Conservation (phyloP, 306 rosid species). For the Rosa multiflora region DNA sequence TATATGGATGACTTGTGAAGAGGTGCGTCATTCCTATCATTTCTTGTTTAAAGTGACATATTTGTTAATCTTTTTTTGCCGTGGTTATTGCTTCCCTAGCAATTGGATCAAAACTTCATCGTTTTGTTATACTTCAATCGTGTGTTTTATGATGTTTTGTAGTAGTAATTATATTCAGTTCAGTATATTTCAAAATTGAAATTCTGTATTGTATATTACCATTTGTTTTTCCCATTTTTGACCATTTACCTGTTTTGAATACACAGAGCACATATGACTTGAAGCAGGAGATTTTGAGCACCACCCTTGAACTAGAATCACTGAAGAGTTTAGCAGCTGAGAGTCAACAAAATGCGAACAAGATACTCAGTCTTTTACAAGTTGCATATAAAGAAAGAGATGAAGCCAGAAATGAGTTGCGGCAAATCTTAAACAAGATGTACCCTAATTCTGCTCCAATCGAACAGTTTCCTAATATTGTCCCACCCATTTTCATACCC, state of each 20-base stretch:
- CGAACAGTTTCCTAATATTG: slow-evolving; percentile 14
- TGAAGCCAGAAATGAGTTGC: slow-evolving; percentile 52
- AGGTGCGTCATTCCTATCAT: background rate
- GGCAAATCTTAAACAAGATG: slow-evolving; percentile 30
- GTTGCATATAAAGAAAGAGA: slow-evolving; percentile 52
- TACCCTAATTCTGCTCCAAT: slow-evolving; percentile 5
- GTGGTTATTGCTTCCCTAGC: no score
- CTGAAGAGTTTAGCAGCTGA: slow-evolving; percentile 35
- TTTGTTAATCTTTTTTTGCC: no score
- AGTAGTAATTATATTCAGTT: no score
- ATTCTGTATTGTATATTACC: no score
- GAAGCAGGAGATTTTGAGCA: slow-evolving; percentile 38
- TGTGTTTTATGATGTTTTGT: no score
- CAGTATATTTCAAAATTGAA: no score
- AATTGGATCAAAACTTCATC: no score
- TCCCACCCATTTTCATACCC: background rate
- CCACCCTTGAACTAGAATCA: slow-evolving; percentile 40
- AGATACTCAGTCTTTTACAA: slow-evolving; percentile 34
- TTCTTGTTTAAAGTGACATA: no score
- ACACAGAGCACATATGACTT: slow-evolving; percentile 46
- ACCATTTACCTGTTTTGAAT: background rate
- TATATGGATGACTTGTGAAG: slow-evolving; percentile 5
- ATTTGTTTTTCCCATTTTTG: no score
- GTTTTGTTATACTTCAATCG: no score
- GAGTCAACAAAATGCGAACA: slow-evolving; percentile 30